phyloP scores from a whole-genome alignment of 805 yeast genomes.

The Candida schatavii region DNA sequence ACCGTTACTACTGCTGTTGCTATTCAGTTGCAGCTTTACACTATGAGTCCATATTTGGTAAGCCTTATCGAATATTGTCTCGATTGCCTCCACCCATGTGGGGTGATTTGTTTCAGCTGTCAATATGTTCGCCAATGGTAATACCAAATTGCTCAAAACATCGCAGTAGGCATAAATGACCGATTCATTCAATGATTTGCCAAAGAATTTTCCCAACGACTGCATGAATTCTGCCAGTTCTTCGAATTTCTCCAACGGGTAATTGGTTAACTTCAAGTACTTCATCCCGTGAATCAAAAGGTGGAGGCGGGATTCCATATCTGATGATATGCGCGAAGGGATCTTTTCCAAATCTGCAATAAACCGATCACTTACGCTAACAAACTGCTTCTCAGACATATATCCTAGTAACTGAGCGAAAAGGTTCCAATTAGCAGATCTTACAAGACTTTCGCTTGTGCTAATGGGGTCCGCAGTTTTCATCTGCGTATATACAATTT shows the following conservation, averaged over 20 bases:
- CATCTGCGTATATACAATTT: slow-evolving; percentile 86
- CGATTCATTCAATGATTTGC: slow-evolving; percentile 58
- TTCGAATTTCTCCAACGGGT: slow-evolving; percentile 87
- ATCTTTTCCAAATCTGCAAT: slow-evolving; percentile 88
- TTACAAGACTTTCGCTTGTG: slow-evolving; percentile 56
- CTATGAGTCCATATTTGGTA: slow-evolving; percentile 46
- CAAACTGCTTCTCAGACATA: slow-evolving; percentile 81
- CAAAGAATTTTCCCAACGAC: slow-evolving; percentile 81
- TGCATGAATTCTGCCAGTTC: slow-evolving; percentile 89
- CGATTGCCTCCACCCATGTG: slow-evolving; percentile 83
- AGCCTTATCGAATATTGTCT: slow-evolving; percentile 52
- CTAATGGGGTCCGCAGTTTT: slow-evolving; percentile 84
- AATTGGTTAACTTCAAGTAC: slow-evolving; percentile 70
- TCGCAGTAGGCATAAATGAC: slow-evolving; percentile 80
- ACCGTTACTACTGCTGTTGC: not conserved
- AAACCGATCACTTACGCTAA: slow-evolving; percentile 89
- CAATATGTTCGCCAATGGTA: slow-evolving; percentile 79
- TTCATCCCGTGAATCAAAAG: slow-evolving; percentile 90
- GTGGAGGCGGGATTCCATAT: slow-evolving; percentile 57
- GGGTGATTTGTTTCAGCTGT: slow-evolving; percentile 97
- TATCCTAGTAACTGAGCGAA: slow-evolving; percentile 86
- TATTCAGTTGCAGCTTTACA: slow-evolving; percentile 4
- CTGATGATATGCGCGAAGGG: slow-evolving; percentile 40
- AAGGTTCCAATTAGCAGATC: slow-evolving; percentile 91
- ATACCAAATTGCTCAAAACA: slow-evolving; percentile 67